Conservation (phyloP, 2,329 filamentous ascomycete genomes). For the Colletotrichum sp. region DNA sequence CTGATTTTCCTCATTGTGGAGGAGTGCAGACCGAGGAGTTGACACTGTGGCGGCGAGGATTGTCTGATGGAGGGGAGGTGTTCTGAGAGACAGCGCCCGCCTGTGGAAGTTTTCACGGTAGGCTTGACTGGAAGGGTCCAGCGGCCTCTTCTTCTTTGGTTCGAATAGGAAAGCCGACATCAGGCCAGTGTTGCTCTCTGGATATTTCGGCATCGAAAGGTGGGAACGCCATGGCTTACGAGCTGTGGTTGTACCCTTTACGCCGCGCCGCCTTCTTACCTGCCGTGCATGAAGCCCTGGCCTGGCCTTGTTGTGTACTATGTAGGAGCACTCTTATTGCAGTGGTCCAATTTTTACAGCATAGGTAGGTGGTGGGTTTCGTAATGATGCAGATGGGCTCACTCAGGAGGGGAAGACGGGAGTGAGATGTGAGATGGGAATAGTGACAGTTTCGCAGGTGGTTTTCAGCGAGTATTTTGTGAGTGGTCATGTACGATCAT, state of each 20-base stretch:
- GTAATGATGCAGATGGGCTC: conserved; percentile 13
- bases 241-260: neutral
- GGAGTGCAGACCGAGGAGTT: neutral
- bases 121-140: neutral
- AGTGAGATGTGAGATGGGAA: conserved; percentile 4
- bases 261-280: neutral
- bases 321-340: neutral
- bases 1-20: neutral
- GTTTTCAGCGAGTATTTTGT: neutral
- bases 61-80: neutral
- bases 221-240: neutral
- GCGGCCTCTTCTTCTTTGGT: neutral
- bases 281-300: neutral
- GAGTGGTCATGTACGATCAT: neutral
- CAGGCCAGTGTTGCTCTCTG: neutral
- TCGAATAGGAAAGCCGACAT: neutral
- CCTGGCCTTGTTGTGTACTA: neutral
- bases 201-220: neutral
- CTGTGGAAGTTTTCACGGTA: neutral
- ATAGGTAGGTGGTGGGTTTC: neutral
- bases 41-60: neutral
- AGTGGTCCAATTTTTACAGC: neutral
- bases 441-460: neutral
- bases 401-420: neutral
- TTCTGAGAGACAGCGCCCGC: neutral